A percentile compares a stretch with the other conserved stretches of the same genome.
Conservation (phyloP, 1,284 basidiomycete species). For the Puccinia hordei region DNA sequence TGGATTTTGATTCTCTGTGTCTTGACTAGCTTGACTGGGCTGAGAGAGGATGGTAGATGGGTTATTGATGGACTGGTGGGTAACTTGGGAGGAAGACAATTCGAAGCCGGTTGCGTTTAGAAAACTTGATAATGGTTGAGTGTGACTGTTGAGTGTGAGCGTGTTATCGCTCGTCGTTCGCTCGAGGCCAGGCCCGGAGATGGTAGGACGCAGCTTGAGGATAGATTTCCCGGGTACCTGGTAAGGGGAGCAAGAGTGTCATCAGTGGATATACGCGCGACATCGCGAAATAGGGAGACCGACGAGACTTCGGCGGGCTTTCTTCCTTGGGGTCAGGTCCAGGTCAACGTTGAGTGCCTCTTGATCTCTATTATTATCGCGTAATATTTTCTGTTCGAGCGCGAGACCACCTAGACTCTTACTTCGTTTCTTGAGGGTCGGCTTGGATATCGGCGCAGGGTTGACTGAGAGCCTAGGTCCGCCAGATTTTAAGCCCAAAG, state of each 20-base stretch:
- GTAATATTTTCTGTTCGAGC: slow-evolving; percentile 13
- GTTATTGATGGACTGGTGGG: slow-evolving; percentile 15
- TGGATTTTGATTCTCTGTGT: background rate
- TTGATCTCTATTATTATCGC: background rate
- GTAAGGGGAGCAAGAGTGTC: background rate
- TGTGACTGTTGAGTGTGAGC: slow-evolving; percentile 4
- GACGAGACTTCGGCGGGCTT: slow-evolving; percentile 44
- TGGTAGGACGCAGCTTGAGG: slow-evolving; percentile 45
- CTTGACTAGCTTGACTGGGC: background rate
- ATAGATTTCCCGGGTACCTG: slow-evolving; percentile 50
- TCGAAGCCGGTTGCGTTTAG: background rate
- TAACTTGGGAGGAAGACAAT: background rate
- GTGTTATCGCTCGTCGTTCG: slow-evolving; percentile 39
- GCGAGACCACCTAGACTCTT: slow-evolving; percentile 47
- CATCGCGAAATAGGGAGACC: background rate
- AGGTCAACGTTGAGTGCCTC: slow-evolving; percentile 15
- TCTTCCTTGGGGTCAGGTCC: slow-evolving; percentile 48
- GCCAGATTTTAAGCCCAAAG: background rate
- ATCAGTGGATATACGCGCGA: background rate
- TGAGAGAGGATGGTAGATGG: slow-evolving; percentile 1
- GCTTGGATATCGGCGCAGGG: background rate
- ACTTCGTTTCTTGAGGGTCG: slow-evolving; percentile 34
- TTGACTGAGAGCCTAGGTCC: too few relatives aligned
- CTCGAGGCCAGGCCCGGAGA: slow-evolving; percentile 40
- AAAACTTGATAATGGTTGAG: background rate